A percentile compares a stretch with the other conserved stretches of the same genome.
These are phyloP conservation scores for Talaromyces thailandensis DNA, from an alignment of 495 filamentous ascomycete species.

Conservation along the genomic window DNA sequence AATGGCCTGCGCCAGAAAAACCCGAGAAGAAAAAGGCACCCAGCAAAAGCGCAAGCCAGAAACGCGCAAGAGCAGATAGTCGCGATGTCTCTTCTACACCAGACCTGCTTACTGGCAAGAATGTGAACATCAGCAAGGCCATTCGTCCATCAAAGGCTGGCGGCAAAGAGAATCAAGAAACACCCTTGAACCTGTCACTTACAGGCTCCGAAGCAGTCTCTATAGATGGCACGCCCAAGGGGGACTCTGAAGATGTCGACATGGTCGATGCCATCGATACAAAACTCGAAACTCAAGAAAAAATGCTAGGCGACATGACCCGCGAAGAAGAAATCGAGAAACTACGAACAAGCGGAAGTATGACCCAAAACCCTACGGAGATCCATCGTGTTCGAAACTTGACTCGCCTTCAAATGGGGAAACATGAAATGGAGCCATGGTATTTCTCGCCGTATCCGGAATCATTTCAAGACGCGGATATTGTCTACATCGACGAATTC, in stretches of 20 bases:
- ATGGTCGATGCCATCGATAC: conserved; percentile 49
- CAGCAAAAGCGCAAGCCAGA: conserved; percentile 39
- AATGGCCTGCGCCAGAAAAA: conserved; percentile 69
- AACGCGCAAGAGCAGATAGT: conserved; percentile 42
- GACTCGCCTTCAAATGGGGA: conserved; percentile 84
- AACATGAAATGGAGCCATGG: conserved; percentile 89
- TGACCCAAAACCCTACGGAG: conserved; percentile 98
- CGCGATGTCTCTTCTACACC: conserved; percentile 52
- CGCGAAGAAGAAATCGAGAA: conserved; percentile 95
- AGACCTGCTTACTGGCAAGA: conserved; percentile 43
- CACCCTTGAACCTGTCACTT: conserved; percentile 25
- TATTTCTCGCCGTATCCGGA: conserved; percentile 97
- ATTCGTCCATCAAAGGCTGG: conserved; percentile 47
- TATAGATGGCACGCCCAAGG: conserved; percentile 43
- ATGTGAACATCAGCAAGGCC: conserved; percentile 35
- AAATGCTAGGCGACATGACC: conserved; percentile 48
- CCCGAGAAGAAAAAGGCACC: conserved; percentile 54
- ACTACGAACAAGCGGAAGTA: conserved; percentile 83
- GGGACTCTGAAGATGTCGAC: conserved; percentile 53
- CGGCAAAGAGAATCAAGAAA: conserved; percentile 52
- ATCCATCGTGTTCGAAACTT: conserved; percentile 94
- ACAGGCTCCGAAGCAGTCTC: conserved; percentile 42
- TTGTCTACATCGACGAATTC: conserved; percentile 96
- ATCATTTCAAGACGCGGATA: conserved; percentile 72
- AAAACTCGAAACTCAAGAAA: conserved; percentile 22